These are phyloP conservation scores for Alternaria sp. DNA, from an alignment of 2,329 filamentous ascomycete species.

Conservation along the genomic window DNA sequence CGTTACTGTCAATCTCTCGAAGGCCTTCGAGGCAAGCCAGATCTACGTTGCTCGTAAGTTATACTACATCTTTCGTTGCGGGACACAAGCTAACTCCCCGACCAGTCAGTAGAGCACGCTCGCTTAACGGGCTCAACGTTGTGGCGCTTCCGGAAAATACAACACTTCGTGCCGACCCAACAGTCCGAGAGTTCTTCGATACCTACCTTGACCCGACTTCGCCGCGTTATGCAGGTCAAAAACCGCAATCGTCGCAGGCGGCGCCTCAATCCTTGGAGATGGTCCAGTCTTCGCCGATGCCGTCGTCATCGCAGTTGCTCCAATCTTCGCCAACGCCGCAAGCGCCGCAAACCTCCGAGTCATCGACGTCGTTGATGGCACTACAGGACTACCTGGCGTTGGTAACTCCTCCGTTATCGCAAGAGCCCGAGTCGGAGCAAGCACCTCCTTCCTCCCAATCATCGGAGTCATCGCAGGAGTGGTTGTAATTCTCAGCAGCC, in stretches of 20 bases:
- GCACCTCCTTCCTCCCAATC: no score
- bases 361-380: no score
- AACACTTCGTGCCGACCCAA: constrained; percentile 28
- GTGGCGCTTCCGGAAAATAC: constrained; percentile 8
- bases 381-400: no score
- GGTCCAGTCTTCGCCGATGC: no score
- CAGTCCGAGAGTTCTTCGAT: constrained; percentile 43
- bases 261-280: no score
- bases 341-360: no score
- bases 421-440: no score
- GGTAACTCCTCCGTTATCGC: no score
- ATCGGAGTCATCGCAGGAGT: no score
- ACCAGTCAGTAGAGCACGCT: constrained; percentile 61
- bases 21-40: constrained; percentile 64
- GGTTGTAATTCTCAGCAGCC: no score
- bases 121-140: constrained; percentile 58
- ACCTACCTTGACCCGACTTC: neutral
- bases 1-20: constrained; percentile 61
- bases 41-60: constrained; percentile 63
- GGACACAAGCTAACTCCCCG: constrained; percentile 1
- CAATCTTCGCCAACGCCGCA: neutral
- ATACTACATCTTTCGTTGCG: neutral
- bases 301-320: neutral
- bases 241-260: neutral
- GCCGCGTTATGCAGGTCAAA: neutral